Percentiles rank a stretch among this genome's conserved stretches.
Evolutionary conservation across 2,329 filamentous ascomycete species (phyloP).

Genomic region (Pseudogymnoascus sp.): DNA sequence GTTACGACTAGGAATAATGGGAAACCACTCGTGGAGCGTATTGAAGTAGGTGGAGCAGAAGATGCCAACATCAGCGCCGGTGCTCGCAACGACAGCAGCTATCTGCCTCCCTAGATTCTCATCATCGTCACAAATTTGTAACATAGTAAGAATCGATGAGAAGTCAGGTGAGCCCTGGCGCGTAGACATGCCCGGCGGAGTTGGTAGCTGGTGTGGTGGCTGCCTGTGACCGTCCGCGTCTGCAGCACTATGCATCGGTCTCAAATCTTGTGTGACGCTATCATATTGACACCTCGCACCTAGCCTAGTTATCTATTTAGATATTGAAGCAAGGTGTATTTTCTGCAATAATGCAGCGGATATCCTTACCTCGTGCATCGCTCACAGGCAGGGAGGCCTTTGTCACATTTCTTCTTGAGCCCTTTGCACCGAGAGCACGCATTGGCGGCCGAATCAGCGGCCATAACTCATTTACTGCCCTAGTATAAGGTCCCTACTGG

Average conservation of each 20-base stretch:
- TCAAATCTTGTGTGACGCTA: neutral
- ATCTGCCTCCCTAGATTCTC: slow-evolving; percentile 3
- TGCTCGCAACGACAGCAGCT: neutral
- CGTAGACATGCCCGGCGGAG: neutral
- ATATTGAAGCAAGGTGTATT: neutral
- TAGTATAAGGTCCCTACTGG: neutral
- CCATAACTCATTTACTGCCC: neutral
- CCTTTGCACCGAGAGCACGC: slow-evolving; percentile 15
- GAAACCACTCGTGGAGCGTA: slow-evolving; percentile 8
- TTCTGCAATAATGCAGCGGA: neutral
- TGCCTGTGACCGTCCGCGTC: neutral
- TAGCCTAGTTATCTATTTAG: slow-evolving; percentile 9
- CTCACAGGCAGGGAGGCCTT: slow-evolving; percentile 12
- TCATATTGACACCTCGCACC: slow-evolving; percentile 7
- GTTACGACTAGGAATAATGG: neutral
- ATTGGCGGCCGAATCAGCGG: neutral
- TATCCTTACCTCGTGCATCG: slow-evolving; percentile 15
- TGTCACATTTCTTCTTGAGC: slow-evolving; percentile 19
- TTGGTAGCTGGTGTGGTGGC: neutral
- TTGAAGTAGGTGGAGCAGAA: slow-evolving; percentile 9
- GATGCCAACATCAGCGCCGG: slow-evolving; percentile 7
- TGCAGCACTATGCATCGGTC: neutral
- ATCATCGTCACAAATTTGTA: slow-evolving; percentile 7
- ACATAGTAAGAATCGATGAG: neutral
- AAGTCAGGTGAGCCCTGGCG: neutral